phyloP scores from a whole-genome alignment of 2,329 filamentous ascomycete species.

The Pseudodiploospora longispora region DNA sequence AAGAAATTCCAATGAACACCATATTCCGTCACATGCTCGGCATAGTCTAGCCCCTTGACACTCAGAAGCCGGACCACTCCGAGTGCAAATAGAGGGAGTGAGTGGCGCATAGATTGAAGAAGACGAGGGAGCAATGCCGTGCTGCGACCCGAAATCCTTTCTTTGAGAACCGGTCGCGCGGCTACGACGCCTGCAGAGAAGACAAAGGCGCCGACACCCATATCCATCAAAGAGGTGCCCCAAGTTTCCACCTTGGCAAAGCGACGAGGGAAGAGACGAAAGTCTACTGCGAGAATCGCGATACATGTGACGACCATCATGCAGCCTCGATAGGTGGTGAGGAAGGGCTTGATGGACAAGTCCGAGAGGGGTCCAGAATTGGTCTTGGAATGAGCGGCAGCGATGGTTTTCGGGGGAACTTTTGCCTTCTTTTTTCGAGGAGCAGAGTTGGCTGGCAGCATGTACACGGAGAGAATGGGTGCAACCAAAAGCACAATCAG shows the following conservation, averaged over 20 bases:
- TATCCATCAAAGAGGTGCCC: constrained; percentile 98
- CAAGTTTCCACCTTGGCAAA: constrained; percentile 99
- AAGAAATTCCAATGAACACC: constrained; percentile 99
- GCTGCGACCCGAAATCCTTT: constrained; percentile 43
- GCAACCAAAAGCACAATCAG: constrained; percentile 67
- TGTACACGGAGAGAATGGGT: constrained; percentile 58
- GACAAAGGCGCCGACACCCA: constrained; percentile 95
- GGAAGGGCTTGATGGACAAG: constrained; percentile 79
- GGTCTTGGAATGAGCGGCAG: constrained; percentile 27
- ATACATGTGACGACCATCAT: constrained; percentile 90
- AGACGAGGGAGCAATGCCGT: constrained; percentile 51
- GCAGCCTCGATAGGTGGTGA: constrained; percentile 81
- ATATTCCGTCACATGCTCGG: constrained; percentile 95
- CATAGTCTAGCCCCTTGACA: constrained; percentile 92
- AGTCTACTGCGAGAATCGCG: constrained; percentile 95
- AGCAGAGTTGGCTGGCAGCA: constrained; percentile 29
- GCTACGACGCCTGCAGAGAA: constrained; percentile 91
- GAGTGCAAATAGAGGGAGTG: constrained; percentile 71
- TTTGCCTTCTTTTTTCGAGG: constrained; percentile 37
- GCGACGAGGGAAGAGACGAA: constrained; percentile 81
- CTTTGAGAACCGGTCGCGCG: constrained; percentile 69
- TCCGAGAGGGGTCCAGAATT: constrained; percentile 22
- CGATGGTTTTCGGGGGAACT: constrained; percentile 29
- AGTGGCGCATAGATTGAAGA: constrained; percentile 63
- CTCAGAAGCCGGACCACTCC: constrained; percentile 75